Conservation (phyloP, 1,139 yeast genomes). For the Blastobotrys arbuscula region DNA sequence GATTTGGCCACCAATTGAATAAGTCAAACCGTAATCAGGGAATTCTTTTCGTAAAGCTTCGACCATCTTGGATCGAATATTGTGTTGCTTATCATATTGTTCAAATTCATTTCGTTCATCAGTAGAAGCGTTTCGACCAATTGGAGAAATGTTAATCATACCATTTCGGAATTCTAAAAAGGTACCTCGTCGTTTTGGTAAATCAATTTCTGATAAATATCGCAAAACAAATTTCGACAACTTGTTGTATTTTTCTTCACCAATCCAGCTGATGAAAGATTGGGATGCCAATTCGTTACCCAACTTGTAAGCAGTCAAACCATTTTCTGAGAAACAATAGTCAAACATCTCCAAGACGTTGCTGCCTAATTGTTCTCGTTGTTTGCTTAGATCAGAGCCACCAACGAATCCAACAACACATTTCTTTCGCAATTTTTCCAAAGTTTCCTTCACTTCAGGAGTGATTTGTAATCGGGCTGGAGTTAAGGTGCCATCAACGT, state of each 20-base stretch:
- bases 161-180: conserved; percentile 98
- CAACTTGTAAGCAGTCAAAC: conserved; percentile 90
- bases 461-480: conserved; percentile 88
- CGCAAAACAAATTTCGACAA: conserved; percentile 78
- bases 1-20: conserved; percentile 98
- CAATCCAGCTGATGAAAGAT: conserved; percentile 91
- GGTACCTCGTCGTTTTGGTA: conserved; percentile 86
- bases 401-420: conserved; percentile 97
- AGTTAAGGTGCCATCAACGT: conserved; percentile 96
- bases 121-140: conserved; percentile 96
- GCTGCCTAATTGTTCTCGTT: conserved; percentile 90
- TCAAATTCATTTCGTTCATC: conserved; percentile 91
- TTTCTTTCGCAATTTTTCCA: conserved; percentile 75
- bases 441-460: conserved; percentile 69
- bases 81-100: conserved; percentile 68
- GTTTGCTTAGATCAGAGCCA: conserved; percentile 92
- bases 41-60: conserved; percentile 76
- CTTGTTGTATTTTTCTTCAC: conserved; percentile 89
- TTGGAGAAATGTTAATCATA: conserved; percentile 96
- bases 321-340: conserved; percentile 95
- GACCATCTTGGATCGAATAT: conserved; percentile 78
- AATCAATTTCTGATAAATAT: conserved; percentile 77
- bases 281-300: conserved; percentile 87
- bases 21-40: conserved; percentile 79
- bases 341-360: conserved; percentile 71